Conservation (phyloP, 106 monocot species). For the Gastrodia elata region DNA sequence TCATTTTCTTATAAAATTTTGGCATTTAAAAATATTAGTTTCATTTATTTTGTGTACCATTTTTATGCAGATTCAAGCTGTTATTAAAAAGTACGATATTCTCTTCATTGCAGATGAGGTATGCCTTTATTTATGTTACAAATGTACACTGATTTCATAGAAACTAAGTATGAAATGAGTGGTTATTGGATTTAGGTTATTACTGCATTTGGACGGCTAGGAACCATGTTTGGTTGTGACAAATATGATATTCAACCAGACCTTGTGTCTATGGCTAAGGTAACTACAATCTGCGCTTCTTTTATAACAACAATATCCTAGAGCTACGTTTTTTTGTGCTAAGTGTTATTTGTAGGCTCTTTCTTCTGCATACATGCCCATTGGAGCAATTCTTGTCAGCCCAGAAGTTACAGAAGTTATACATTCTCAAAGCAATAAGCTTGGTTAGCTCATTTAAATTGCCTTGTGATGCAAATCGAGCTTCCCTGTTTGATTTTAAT, state of each 20-base stretch:
- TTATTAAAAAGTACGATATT: slow-evolving; percentile 92
- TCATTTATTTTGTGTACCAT: background rate
- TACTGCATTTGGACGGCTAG: slow-evolving; percentile 94
- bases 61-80: slow-evolving; percentile 69
- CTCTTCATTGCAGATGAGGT: slow-evolving; percentile 99
- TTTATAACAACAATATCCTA: background rate
- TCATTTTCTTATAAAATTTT: background rate
- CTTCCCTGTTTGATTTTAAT: background rate
- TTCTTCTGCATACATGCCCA: slow-evolving; percentile 94
- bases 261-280: slow-evolving; percentile 89
- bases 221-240: slow-evolving; percentile 94
- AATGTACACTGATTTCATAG: background rate
- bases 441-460: slow-evolving; percentile 29
- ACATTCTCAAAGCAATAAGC: slow-evolving; percentile 93
- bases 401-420: slow-evolving; percentile 87
- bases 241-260: slow-evolving; percentile 83
- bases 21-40: background rate
- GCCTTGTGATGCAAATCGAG: background rate
- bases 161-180: background rate
- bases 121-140: background rate
- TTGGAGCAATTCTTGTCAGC: slow-evolving; percentile 86
- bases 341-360: slow-evolving; percentile 53
- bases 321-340: background rate
- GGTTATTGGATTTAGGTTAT: slow-evolving; percentile 48
- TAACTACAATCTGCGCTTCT: slow-evolving; percentile 14